phyloP scores from a whole-genome alignment of 345 rosid genomes.

The Carallia pectinifolia region DNA sequence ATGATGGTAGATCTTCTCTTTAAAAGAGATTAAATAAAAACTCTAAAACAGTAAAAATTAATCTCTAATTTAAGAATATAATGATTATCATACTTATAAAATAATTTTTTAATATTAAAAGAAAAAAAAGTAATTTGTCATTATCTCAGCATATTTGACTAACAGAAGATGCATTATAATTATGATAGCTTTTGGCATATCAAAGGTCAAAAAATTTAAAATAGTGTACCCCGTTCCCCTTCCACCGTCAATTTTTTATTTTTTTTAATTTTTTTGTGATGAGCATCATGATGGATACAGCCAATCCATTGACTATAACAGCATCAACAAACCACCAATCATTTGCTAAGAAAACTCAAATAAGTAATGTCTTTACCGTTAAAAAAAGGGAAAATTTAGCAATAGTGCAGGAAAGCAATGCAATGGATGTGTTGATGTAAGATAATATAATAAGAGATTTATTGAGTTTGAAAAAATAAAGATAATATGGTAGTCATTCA shows the following conservation, averaged over 20 bases:
- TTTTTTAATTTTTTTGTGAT: not conserved
- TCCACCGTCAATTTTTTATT: not conserved
- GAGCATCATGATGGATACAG: conserved; percentile 24
- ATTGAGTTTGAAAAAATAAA: too few species aligned
- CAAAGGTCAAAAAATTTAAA: conserved; percentile 12
- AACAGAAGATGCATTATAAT: not conserved
- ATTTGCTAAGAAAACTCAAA: conserved; percentile 26
- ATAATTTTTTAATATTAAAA: too few species aligned
- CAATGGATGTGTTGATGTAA: too few species aligned
- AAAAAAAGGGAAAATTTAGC: too few species aligned
- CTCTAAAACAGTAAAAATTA: too few species aligned
- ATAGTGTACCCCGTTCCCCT: conserved; percentile 1
- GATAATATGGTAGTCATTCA: too few species aligned
- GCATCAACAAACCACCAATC: conserved; percentile 41
- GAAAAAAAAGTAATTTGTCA: not conserved
- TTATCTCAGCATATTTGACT: not conserved
- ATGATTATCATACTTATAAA: too few species aligned
- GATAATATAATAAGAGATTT: too few species aligned
- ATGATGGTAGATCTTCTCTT: too few species aligned
- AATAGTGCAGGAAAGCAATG: too few species aligned
- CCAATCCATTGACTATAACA: conserved; percentile 40
- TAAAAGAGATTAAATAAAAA: too few species aligned
- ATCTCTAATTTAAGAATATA: too few species aligned
- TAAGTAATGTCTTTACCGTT: not conserved
- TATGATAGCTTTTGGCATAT: not conserved